These are phyloP conservation scores for Singerocomus inundabilis DNA, from an alignment of 1,284 basidiomycete species.

Conservation along the genomic window DNA sequence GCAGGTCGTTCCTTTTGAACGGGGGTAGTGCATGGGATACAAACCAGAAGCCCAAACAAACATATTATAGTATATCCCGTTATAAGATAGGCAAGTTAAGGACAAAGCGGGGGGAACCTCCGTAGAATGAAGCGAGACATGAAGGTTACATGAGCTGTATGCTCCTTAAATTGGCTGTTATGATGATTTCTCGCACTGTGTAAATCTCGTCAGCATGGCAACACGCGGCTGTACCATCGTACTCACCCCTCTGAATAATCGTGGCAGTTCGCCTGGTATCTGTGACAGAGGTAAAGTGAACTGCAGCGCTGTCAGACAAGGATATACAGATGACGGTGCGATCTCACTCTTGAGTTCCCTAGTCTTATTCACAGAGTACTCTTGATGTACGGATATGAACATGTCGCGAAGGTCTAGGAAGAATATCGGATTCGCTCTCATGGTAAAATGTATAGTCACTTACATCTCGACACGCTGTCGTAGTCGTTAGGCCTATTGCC, in stretches of 20 bases:
- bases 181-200: slow-evolving; percentile 60
- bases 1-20: slow-evolving; percentile 9
- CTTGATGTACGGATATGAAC: slow-evolving; percentile 66
- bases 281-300: slow-evolving; percentile 77
- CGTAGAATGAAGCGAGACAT: slow-evolving; percentile 3
- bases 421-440: slow-evolving; percentile 6
- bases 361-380: slow-evolving; percentile 61
- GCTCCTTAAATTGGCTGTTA: slow-evolving; percentile 54
- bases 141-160: slow-evolving; percentile 50
- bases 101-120: slow-evolving; percentile 1
- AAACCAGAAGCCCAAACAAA: slow-evolving; percentile 12
- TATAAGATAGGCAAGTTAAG: slow-evolving; percentile 20
- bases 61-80: slow-evolving; percentile 16
- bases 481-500: slow-evolving; percentile 73
- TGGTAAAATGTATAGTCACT: slow-evolving; percentile 21
- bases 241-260: slow-evolving; percentile 55
- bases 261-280: slow-evolving; percentile 58
- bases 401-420: slow-evolving; percentile 66
- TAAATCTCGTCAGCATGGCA: background rate
- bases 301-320: slow-evolving; percentile 36
- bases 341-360: slow-evolving; percentile 68
- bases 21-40: slow-evolving; percentile 16
- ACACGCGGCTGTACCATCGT: background rate
- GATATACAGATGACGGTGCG: background rate
- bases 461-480: slow-evolving; percentile 69